phyloP scores from a whole-genome alignment of 2,329 filamentous ascomycete genomes.

The Ophiostoma ulmi region DNA sequence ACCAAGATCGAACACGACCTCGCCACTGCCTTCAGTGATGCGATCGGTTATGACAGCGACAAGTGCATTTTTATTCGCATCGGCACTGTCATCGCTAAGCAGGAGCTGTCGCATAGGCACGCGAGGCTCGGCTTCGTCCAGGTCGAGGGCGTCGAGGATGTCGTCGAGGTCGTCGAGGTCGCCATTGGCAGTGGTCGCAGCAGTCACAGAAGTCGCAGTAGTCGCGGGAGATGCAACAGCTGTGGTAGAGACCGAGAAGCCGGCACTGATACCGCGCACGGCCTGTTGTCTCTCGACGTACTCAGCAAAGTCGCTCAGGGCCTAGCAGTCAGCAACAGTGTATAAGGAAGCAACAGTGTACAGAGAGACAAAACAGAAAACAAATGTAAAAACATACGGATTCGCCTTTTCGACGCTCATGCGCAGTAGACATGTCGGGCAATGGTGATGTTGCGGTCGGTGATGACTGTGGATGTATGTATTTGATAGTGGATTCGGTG shows the following conservation, averaged over 20 bases:
- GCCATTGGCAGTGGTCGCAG: conserved; percentile 32
- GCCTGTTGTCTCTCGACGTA: conserved; percentile 94
- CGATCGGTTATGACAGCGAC: conserved; percentile 61
- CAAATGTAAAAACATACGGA: conserved; percentile 50
- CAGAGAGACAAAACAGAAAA: not conserved
- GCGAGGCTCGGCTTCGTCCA: conserved; percentile 63
- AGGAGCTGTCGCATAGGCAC: conserved; percentile 72
- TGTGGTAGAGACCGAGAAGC: conserved; percentile 30
- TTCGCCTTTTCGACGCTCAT: conserved; percentile 83
- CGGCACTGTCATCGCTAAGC: conserved; percentile 44
- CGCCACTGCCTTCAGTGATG: conserved; percentile 77
- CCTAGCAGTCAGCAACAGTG: conserved; percentile 39
- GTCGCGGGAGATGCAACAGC: conserved; percentile 32
- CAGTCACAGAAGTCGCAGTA: conserved; percentile 31
- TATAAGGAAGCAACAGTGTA: not conserved
- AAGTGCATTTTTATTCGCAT: conserved; percentile 59
- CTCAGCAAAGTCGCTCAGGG: conserved; percentile 92
- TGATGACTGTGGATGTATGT: not conserved
- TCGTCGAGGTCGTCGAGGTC: conserved; percentile 79
- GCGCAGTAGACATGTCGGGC: conserved; percentile 48
- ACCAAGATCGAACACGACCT: conserved; percentile 86
- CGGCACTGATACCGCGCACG: conserved; percentile 52
- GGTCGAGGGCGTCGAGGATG: conserved; percentile 82
- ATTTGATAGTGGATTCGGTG: not conserved
- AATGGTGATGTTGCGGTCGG: not conserved